Percentiles rank a stretch among this genome's conserved stretches.
phyloP scores from a whole-genome alignment of 2,329 filamentous ascomycete genomes.

The Clonostachys rosea region DNA sequence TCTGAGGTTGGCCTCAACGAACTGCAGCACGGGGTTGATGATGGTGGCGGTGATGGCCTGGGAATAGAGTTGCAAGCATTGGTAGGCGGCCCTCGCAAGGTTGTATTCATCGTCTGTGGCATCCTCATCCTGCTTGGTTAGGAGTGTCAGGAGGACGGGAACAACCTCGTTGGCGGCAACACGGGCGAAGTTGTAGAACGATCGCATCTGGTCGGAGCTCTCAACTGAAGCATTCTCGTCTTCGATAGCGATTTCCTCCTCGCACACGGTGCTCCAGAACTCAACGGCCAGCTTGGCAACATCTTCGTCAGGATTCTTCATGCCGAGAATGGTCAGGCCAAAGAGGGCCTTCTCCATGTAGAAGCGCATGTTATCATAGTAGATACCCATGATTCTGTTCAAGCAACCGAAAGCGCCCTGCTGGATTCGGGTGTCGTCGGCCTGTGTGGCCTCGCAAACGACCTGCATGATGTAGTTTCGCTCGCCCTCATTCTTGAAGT shows the following conservation, averaged over 20 bases:
- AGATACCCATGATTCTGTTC: slow-evolving; percentile 97
- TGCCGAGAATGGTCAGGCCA: slow-evolving; percentile 92
- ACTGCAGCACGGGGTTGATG: slow-evolving; percentile 80
- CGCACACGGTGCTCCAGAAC: slow-evolving; percentile 99
- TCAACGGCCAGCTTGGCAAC: slow-evolving; percentile 97
- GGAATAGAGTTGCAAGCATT: slow-evolving; percentile 91
- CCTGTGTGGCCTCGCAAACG: slow-evolving; percentile 97
- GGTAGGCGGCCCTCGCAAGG: slow-evolving; percentile 88
- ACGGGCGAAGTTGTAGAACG: slow-evolving; percentile 93
- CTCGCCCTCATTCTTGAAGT: slow-evolving; percentile 99
- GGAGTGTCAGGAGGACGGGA: slow-evolving; percentile 79
- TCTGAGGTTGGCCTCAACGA: slow-evolving; percentile 88
- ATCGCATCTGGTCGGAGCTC: slow-evolving; percentile 77
- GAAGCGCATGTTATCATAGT: slow-evolving; percentile 99
- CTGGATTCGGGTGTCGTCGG: slow-evolving; percentile 84
- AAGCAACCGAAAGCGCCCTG: slow-evolving; percentile 95
- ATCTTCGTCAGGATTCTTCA: slow-evolving; percentile 97
- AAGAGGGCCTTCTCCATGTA: slow-evolving; percentile 99
- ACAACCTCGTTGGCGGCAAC: slow-evolving; percentile 93
- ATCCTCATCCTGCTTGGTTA: slow-evolving; percentile 97
- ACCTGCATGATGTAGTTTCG: slow-evolving; percentile 99
- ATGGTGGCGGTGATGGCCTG: slow-evolving; percentile 84
- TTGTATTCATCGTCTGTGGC: slow-evolving; percentile 97
- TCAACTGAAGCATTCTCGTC: slow-evolving; percentile 83
- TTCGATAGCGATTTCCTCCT: slow-evolving; percentile 96